Conservation (phyloP, 169 alveolate genomes). For the Eimeria sp. region DNA sequence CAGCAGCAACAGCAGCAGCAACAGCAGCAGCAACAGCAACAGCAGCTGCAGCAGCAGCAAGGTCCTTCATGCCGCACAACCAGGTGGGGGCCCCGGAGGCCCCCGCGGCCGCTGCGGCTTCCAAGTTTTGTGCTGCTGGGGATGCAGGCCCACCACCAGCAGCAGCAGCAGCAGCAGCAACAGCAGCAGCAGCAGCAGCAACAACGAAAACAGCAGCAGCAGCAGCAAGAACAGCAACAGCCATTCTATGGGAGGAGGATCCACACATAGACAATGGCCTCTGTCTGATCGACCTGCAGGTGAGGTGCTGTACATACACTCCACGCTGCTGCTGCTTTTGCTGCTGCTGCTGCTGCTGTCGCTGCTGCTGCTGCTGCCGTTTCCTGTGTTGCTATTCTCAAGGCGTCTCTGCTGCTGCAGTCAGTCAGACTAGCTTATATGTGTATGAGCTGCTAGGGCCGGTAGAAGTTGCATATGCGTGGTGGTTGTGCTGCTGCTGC, state of each 20-base stretch:
- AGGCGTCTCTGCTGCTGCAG: not conserved
- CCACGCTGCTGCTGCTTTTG: too few species aligned
- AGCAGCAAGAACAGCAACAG: slow-evolving; percentile 1
- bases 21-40: not conserved
- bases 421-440: not conserved
- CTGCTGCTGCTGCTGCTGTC: not conserved
- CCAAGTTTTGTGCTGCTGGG: not conserved
- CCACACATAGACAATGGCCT: not conserved
- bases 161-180: not conserved
- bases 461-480: not conserved
- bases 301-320: not conserved
- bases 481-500: not conserved
- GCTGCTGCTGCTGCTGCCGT: not conserved
- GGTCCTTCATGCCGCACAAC: slow-evolving; percentile 5
- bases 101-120: not conserved
- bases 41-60: not conserved
- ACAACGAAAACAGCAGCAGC: not conserved
- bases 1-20: slow-evolving; percentile 10
- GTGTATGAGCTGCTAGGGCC: not conserved
- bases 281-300: slow-evolving; percentile 44
- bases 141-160: not conserved
- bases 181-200: slow-evolving; percentile 2
- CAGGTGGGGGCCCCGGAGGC: slow-evolving; percentile 54
- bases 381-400: not conserved
- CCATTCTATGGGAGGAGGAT: slow-evolving; percentile 31